Conservation (phyloP, 2,329 filamentous ascomycete genomes). For the Colletotrichum destructivum region DNA sequence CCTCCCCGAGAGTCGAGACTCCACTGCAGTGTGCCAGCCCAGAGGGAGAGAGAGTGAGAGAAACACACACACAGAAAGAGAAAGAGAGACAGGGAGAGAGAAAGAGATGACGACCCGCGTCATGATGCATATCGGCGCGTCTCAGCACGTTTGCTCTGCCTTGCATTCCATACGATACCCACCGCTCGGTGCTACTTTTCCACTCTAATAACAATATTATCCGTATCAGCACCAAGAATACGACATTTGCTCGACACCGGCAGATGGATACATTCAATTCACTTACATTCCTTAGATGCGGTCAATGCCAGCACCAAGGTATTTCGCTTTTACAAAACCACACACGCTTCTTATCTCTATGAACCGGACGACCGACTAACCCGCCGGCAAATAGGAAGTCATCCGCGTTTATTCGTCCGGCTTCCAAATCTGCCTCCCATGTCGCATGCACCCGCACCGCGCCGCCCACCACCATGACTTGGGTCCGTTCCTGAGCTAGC, state of each 20-base stretch:
- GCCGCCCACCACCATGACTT: conserved; percentile 15
- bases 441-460: neutral
- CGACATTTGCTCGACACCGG: conserved; percentile 5
- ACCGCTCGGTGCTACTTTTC: neutral
- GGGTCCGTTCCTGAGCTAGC: conserved; percentile 36
- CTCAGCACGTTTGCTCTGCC: conserved; percentile 11
- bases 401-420: neutral
- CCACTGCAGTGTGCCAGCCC: neutral
- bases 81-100: too few relatives aligned
- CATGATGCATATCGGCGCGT: conserved; percentile 10
- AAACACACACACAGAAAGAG: too few relatives aligned
- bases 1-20: conserved; percentile 3
- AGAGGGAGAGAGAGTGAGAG: too few relatives aligned
- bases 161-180: neutral
- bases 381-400: neutral
- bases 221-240: neutral
- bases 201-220: neutral
- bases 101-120: neutral
- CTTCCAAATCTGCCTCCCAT: too few relatives aligned
- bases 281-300: conserved; percentile 23
- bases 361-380: too few relatives aligned
- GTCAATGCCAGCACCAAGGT: neutral
- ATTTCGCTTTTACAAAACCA: neutral
- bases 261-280: conserved; percentile 14
- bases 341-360: too few relatives aligned